Conservation (phyloP, 129 eudicot genomes). For the Helianthus annuus region DNA sequence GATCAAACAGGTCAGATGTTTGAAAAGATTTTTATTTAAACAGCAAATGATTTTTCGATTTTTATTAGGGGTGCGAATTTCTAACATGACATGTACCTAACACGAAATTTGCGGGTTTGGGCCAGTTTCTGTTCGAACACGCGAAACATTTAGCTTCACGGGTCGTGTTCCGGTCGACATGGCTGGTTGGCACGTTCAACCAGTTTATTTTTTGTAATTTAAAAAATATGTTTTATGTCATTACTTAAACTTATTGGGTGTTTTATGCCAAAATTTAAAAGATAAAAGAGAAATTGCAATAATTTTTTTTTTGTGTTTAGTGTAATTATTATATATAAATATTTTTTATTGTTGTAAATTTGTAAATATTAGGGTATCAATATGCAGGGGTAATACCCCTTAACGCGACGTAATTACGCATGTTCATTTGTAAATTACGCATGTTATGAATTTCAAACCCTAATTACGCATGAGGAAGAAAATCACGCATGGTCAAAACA, state of each 20-base stretch:
- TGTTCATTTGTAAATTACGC: too few relatives aligned
- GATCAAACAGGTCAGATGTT: constrained; percentile 67
- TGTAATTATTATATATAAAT: neutral
- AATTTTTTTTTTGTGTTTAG: neutral
- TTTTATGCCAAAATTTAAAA: neutral
- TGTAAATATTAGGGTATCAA: too few relatives aligned
- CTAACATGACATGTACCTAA: neutral
- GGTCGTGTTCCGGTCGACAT: neutral
- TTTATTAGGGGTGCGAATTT: neutral
- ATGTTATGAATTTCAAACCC: too few relatives aligned
- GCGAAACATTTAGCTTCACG: neutral
- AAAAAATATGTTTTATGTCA: neutral
- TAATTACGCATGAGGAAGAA: too few relatives aligned
- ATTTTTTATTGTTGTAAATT: neutral
- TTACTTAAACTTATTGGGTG: neutral
- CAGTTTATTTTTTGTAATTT: neutral
- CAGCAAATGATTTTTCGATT: constrained; percentile 4
- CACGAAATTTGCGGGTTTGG: neutral
- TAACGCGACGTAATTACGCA: too few relatives aligned
- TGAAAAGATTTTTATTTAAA: constrained; percentile 7
- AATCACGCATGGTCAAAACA: too few relatives aligned
- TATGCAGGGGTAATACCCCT: too few relatives aligned
- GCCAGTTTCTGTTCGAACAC: neutral
- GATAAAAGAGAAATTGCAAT: neutral
- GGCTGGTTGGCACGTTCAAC: neutral